These are phyloP conservation scores for Rugonectria rugulosa DNA, from an alignment of 2,329 filamentous ascomycete genomes.

Conservation along the genomic window DNA sequence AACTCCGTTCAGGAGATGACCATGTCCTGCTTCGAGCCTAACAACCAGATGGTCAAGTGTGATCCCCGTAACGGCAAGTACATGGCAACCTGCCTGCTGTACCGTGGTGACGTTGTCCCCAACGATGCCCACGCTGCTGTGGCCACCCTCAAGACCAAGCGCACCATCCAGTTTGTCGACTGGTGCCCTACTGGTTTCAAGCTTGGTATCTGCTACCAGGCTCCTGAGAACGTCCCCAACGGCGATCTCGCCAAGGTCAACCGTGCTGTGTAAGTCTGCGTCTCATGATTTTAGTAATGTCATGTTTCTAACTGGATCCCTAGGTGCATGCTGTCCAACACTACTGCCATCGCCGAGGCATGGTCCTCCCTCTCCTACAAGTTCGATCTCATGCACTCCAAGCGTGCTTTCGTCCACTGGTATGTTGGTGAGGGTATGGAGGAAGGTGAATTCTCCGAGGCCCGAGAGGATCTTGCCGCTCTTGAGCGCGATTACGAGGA, in stretches of 20 bases:
- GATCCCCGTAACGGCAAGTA: constrained; percentile 99
- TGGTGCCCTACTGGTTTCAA: constrained; percentile 99
- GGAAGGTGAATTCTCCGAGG: constrained; percentile 99
- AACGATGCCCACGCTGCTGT: constrained; percentile 94
- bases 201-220: constrained; percentile 99
- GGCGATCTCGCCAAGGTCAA: constrained; percentile 97
- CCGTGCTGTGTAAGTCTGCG: constrained; percentile 85
- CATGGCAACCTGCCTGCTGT: constrained; percentile 98
- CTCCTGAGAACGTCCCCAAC: constrained; percentile 93
- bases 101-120: constrained; percentile 97
- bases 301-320: constrained; percentile 1
- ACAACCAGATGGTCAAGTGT: constrained; percentile 99
- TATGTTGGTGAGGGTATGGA: constrained; percentile 99
- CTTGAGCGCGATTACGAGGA: constrained; percentile 99
- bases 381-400: constrained; percentile 99
- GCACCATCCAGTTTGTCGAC: constrained; percentile 98
- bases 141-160: constrained; percentile 98
- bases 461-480: constrained; percentile 96
- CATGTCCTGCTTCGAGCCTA: constrained; percentile 98
- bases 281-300: background rate
- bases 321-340: constrained; percentile 98
- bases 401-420: constrained; percentile 99
- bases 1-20: constrained; percentile 99
- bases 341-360: constrained; percentile 96
- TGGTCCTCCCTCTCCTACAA: constrained; percentile 97